Evolutionary conservation across 257 asterid genomes (phyloP).

Genomic region (Solanum etuberosum): DNA sequence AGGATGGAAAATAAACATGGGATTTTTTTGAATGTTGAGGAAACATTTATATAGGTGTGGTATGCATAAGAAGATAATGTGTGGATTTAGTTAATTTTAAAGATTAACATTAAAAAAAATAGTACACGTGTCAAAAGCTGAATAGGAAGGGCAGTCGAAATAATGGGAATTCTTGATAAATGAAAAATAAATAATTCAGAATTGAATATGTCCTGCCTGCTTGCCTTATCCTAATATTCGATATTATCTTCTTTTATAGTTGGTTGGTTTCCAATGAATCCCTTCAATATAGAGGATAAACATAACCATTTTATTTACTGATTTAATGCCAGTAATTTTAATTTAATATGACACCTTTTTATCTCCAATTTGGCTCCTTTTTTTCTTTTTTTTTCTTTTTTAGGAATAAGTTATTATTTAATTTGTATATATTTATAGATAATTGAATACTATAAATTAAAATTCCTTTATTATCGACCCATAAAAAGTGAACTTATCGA

Average conservation of each 20-base stretch:
- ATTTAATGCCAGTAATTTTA: background rate
- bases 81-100: background rate
- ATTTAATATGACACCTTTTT: background rate
- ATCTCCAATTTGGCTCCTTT: background rate
- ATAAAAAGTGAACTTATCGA: background rate
- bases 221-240: slow-evolving; percentile 53
- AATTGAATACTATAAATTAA: background rate
- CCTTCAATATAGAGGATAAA: slow-evolving; percentile 33
- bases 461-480: background rate
- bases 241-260: slow-evolving; percentile 28
- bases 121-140: background rate
- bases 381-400: background rate
- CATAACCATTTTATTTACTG: background rate
- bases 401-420: background rate
- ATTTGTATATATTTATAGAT: background rate
- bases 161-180: slow-evolving; percentile 10
- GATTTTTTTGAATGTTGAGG: slow-evolving; percentile 3
- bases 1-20: slow-evolving; percentile 1
- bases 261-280: slow-evolving; percentile 34
- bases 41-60: slow-evolving; percentile 13
- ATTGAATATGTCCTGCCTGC: background rate
- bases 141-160: background rate
- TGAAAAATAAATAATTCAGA: background rate
- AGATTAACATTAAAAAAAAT: background rate
- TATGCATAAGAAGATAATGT: background rate